Base-by-base conservation (phyloP, 305 asterid species). In the Striga hermonthica region DNA sequence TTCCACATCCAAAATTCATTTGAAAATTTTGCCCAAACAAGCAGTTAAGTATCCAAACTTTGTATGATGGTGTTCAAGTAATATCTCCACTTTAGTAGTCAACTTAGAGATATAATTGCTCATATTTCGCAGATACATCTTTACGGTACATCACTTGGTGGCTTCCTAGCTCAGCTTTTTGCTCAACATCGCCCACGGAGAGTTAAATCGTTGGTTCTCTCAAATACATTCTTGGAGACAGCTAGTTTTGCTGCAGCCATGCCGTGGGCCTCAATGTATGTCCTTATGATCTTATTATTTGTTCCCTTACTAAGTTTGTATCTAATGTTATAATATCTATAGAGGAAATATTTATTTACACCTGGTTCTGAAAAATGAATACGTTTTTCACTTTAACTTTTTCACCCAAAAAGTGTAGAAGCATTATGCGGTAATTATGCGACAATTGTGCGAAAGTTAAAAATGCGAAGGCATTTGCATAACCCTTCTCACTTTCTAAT, bases 191-290 rank as follows among this genome's bases (percentile, higher is more conserved):
- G 96, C 57, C 98, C 98, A 10, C 86, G 97, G 31, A 80, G 98
- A 75, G 98, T 93, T 75, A 81, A 72, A 77, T 93, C 98, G 40
- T 74, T 93, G 88, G 81, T 93, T 66, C 90, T 93, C 68, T 93
- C 98, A 56, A 93, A 93, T 79, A 80, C 98, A 59, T 93, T 86
- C 75, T 71, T 90, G 83, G 98, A 90, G 81, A 87, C 98, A 6
- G 80, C 82, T 82, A 80, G 81, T 83, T 90, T 90, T 76, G 72
- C 96, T 54, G 85, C 97, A 22, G 82, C 90, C 77, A 92, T 92
- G 96, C 97, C 97, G 9, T 92, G 98, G 98, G 84, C 95, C 70
- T 96, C 96, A 48, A 64, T 93, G 98, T 93, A 90, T 67, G 92
- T 86, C 70, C 62, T 64, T 16, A 37, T 38, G 57, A 64, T 45